Conservation (phyloP, 2,329 filamentous ascomycete genomes). For the Penicillium janthinellum region DNA sequence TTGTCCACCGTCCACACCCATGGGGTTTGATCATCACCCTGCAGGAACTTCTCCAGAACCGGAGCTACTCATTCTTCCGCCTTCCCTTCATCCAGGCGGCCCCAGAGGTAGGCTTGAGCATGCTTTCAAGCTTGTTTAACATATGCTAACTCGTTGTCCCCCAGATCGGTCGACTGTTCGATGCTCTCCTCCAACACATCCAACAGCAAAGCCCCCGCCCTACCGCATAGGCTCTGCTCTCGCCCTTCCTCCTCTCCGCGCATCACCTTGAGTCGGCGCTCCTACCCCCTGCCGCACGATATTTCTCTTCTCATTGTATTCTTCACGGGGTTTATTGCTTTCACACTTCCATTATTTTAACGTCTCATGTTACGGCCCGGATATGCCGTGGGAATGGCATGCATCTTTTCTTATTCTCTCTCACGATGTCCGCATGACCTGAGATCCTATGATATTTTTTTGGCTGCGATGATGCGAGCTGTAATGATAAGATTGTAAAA, state of each 20-base stretch:
- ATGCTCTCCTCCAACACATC: conserved; percentile 49
- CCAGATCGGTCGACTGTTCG: conserved; percentile 49
- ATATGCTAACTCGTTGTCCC: conserved; percentile 8
- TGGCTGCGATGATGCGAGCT: conserved; percentile 29
- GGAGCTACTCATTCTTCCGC: conserved; percentile 88
- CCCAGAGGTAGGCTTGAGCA: conserved; percentile 67
- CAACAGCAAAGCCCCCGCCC: conserved; percentile 52
- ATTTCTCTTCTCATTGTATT: conserved; percentile 22
- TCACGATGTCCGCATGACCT: conserved; percentile 30
- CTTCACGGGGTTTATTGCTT: conserved; percentile 26
- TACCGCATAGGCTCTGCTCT: conserved; percentile 30
- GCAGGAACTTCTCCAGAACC: conserved; percentile 87
- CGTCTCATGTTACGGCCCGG: conserved; percentile 28
- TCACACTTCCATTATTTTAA: conserved; percentile 23
- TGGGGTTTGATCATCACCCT: conserved; percentile 92
- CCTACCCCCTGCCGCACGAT: conserved; percentile 1
- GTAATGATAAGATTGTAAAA: conserved; percentile 46
- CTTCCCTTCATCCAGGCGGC: conserved; percentile 87
- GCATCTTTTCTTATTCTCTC: conserved; percentile 29
- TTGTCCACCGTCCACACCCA: conserved; percentile 88
- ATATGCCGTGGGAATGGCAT: conserved; percentile 28
- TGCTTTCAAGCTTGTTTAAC: background rate
- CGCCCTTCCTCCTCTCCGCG: conserved; percentile 11
- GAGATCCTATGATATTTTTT: conserved; percentile 31
- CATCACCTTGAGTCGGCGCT: conserved; percentile 13